Evolutionary conservation across 768 basidiomycete species (phyloP).

Genomic region (Scleroderma citrinum): DNA sequence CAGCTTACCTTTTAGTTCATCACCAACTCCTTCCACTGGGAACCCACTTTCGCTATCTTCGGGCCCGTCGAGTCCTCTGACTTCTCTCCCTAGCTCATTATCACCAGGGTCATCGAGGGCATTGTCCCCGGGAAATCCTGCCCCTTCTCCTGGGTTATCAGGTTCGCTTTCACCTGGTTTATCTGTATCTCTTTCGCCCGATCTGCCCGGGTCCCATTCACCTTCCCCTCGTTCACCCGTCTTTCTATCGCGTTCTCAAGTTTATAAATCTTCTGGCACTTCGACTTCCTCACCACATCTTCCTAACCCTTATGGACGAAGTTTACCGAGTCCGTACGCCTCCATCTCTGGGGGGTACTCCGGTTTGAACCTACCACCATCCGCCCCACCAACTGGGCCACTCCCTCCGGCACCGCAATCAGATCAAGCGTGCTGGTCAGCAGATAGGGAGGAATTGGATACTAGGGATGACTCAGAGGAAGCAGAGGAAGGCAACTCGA

Average conservation of each 20-base stretch:
- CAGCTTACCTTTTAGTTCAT: conserved; percentile 9
- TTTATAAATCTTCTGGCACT: background rate
- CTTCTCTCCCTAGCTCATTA: conserved; percentile 5
- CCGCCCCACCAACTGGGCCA: conserved; percentile 10
- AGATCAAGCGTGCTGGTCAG: background rate
- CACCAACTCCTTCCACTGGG: conserved; percentile 8
- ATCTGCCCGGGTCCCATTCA: conserved; percentile 14
- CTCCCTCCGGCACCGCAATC: conserved; percentile 1
- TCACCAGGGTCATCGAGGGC: background rate
- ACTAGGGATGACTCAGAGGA: background rate
- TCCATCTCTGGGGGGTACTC: background rate
- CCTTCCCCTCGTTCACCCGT: conserved; percentile 19
- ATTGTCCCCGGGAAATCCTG: conserved; percentile 1
- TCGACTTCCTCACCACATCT: conserved; percentile 7
- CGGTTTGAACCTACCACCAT: background rate
- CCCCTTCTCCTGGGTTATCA: conserved; percentile 1
- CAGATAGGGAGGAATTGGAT: background rate
- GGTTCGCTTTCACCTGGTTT: conserved; percentile 7
- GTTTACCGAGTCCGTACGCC: background rate
- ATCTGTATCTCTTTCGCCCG: conserved; percentile 4
- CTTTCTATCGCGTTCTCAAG: conserved; percentile 2
- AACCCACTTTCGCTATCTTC: conserved; percentile 9
- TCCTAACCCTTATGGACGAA: conserved; percentile 2
- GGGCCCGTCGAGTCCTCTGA: conserved; percentile 8
- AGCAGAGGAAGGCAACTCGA: conserved; percentile 14